Base-by-base conservation (phyloP, 2,329 filamentous ascomycete genomes). In the Diplodia corticola region DNA sequence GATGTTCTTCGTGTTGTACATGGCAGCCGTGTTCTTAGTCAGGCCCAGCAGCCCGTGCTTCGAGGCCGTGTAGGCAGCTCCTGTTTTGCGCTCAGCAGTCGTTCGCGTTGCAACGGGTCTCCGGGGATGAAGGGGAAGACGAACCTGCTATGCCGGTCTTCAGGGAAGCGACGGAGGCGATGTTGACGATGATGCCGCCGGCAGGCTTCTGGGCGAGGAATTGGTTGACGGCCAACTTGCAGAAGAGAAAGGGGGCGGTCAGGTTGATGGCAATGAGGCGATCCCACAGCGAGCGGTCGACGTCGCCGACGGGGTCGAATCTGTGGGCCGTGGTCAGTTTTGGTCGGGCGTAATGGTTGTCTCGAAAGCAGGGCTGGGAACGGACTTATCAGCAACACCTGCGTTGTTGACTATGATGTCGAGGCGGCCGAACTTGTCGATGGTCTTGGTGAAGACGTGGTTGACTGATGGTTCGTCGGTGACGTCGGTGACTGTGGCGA, bases 351-450 rank as follows among this genome's bases (percentile, higher is more conserved):
- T 6, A 33, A 3, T 12, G 6, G 10, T 17, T 10, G 3, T 6
- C 12, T 20, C 6, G 37, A 20, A 6, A 40, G 15, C 37, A n/a
- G 17, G 17, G 15, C 4, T 2, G 15, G 17, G 5, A 22, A 22
- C 57, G n/a, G 17, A 60, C 57, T 61, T 61, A 70, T 88, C 86
- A 77, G 85, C 83, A 64, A 88, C 78, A 24, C 82, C 86, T 10
- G 85, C 85, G 67, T 85, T 86, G 75, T 87, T 86, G 70, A 88
- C 74, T 6, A 88, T 76, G 22, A 87, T 77, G 73, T 88, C 86
- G 22, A 86, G 73, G 13, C 77, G 76, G 30, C 79, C 80, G 68
- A 83, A 85, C 63, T 46, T 64, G n/a, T 63, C 60, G 7, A 64
- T 20, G 3, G 49, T 48, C 50, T 64, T 37, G 15, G 13, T 22